A percentile compares a stretch with the other conserved stretches of the same genome.
Conservation (phyloP, 2,329 filamentous ascomycete species). For the Xylaria sp. region DNA sequence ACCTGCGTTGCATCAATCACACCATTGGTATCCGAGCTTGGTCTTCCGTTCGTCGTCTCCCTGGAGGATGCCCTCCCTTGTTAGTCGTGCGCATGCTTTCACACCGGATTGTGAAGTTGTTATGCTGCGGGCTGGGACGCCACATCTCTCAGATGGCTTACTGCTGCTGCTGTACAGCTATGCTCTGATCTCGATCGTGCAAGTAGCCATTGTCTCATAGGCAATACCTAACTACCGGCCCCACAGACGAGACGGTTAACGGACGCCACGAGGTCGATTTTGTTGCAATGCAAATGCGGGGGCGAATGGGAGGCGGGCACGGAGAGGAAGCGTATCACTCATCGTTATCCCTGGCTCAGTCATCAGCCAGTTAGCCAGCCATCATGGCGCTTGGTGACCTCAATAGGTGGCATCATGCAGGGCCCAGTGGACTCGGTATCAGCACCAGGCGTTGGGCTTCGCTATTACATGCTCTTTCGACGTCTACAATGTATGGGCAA, state of each 20-base stretch:
- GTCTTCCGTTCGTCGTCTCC: background rate
- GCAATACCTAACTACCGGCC: conserved; percentile 11
- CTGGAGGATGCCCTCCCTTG: background rate
- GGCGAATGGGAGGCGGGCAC: conserved; percentile 30
- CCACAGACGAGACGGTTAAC: conserved; percentile 20
- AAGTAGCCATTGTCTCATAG: conserved; percentile 14
- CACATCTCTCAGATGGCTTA: conserved; percentile 5
- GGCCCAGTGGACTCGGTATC: conserved; percentile 10
- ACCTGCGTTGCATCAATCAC: conserved; percentile 29
- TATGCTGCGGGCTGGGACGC: conserved; percentile 15
- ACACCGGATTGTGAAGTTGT: conserved; percentile 1
- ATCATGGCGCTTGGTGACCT: conserved; percentile 16
- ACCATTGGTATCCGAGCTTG: conserved; percentile 7
- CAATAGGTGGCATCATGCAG: conserved; percentile 14
- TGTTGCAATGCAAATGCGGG: conserved; percentile 38
- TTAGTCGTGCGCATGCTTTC: background rate
- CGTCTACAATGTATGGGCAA: background rate
- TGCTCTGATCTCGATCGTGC: conserved; percentile 27
- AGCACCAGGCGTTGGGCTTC: conserved; percentile 8
- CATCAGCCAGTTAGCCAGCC: background rate
- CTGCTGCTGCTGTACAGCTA: background rate
- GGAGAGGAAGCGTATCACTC: conserved; percentile 1
- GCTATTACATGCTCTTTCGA: background rate
- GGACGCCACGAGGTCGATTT: conserved; percentile 29
- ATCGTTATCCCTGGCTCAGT: background rate